Base-by-base conservation (phyloP, 2,329 filamentous ascomycete species). In the Aureobasidium sp. region DNA sequence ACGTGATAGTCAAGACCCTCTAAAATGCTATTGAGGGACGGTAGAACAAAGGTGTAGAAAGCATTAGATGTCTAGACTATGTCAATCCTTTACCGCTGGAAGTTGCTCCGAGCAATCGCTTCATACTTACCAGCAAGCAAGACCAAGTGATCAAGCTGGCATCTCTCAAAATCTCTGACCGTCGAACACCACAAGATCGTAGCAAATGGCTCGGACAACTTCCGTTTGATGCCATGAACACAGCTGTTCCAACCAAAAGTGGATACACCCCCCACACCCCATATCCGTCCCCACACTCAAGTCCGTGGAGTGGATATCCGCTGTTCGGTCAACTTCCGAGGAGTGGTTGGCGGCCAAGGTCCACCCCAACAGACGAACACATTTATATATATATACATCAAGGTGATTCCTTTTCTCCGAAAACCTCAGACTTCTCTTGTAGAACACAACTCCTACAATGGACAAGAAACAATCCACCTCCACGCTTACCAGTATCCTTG, bases 401-500 rank as follows among this genome's bases (percentile, higher is more conserved):
- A 47, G 25, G 43, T 31, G 40, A 5, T 47, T 47, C 43, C 43
- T 29, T 29, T 47, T 11, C 43, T 29, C 43, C 43, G 43, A 25
- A n/a, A 0, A 31, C 43, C 25, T 8, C 43, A 11, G 21, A 4
- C 8, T 43, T n/a, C 17, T n/a, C n/a, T 15, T 25, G 2, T 6
- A 25, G 9, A 43, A n/a, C 2, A 27, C 4, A 4, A n/a, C 31
- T 17, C 15, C 15, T 8, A n/a, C 23, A n/a, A 51, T 51, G 47
- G 19, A 35, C 13, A 51, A 51, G 47, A 51, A 51, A 25, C 29
- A 51, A 37, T 37, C 29, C 15, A 51, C 60, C 6, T 59, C 60
- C 21, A 59, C 54, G 1, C 13, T 50, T 21, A 59, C 31, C 4
- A 61, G 60, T 21, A 61, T 61, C 27, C 38, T 50, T 27, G 60